Conservation (phyloP, 1,139 yeast genomes). For the Yamadazyma pseudoaaseri region DNA sequence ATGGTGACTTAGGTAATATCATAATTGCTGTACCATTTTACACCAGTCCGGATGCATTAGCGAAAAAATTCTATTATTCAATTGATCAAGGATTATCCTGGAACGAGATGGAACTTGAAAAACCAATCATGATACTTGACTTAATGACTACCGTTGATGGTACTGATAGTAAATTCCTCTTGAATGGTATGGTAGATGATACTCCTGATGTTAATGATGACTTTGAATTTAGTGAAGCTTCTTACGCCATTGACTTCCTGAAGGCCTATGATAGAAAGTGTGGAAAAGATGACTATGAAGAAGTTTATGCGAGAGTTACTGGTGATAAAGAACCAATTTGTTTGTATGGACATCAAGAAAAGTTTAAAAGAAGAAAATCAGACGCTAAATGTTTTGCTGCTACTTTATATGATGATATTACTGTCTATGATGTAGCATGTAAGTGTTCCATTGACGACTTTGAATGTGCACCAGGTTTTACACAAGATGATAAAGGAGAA, state of each 20-base stretch:
- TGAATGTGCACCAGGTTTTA: constrained; percentile 71
- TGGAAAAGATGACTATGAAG: constrained; percentile 58
- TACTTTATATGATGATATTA: constrained; percentile 57
- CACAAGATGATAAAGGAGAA: constrained; percentile 29
- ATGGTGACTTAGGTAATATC: constrained; percentile 82
- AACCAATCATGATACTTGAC: constrained; percentile 40
- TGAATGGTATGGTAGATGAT: constrained; percentile 46
- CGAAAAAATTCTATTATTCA: constrained; percentile 51
- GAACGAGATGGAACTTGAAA: constrained; percentile 52
- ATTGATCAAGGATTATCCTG: constrained; percentile 75
- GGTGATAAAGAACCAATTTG: constrained; percentile 56
- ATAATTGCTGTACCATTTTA: constrained; percentile 58
- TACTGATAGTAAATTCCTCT: constrained; percentile 58
- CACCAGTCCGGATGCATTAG: constrained; percentile 14
- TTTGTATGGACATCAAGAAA: constrained; percentile 71
- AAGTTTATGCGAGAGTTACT: constrained; percentile 59
- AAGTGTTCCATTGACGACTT: constrained; percentile 64
- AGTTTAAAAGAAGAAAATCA: constrained; percentile 64
- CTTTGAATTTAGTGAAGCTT: constrained; percentile 17
- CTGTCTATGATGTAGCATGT: constrained; percentile 58
- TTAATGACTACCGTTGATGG: constrained; percentile 73
- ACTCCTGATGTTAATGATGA: constrained; percentile 15
- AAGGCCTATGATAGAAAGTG: constrained; percentile 57
- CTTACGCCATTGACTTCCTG: constrained; percentile 60
- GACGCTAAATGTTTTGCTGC: constrained; percentile 70